Percentiles rank a stretch among this genome's conserved stretches.
Evolutionary conservation across 441 rosid genomes (phyloP).

Genomic region (Biscutella auriculata): DNA sequence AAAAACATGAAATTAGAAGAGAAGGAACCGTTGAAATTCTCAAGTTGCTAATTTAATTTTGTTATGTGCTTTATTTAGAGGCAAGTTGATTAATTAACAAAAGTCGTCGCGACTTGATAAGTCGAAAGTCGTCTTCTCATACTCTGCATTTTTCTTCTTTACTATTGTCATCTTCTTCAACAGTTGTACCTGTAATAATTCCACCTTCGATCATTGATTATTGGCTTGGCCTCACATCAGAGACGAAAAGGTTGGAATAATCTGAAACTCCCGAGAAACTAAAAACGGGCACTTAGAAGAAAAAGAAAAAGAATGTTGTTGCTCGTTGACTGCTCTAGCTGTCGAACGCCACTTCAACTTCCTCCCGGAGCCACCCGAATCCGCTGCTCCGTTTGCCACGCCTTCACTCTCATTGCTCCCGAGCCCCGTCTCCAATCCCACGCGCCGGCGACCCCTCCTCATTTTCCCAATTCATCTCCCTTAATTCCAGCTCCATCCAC

Average conservation of each 20-base stretch:
- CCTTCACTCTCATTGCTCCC: conserved; percentile 28
- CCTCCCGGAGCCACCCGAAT: conserved; percentile 43
- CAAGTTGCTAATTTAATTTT: neutral
- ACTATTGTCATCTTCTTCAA: neutral
- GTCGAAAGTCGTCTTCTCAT: conserved; percentile 7
- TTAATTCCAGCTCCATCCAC: conserved; percentile 9
- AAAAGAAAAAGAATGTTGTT: conserved; percentile 16
- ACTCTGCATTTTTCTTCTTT: neutral
- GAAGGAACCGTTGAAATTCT: neutral
- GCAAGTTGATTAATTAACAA: neutral
- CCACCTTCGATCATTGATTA: neutral
- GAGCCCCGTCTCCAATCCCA: conserved; percentile 10
- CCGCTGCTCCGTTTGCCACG: conserved; percentile 44
- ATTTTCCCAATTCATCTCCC: conserved; percentile 13
- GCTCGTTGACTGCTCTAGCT: conserved; percentile 43
- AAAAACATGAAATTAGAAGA: neutral
- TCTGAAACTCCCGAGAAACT: neutral
- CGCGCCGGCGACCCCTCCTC: conserved; percentile 20
- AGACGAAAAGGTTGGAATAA: neutral
- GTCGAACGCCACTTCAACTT: conserved; percentile 41
- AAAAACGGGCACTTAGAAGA: neutral
- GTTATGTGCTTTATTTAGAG: neutral
- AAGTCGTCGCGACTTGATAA: neutral
- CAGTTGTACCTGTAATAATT: neutral
- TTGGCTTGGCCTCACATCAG: neutral